Base-by-base conservation (phyloP, 2,329 filamentous ascomycete genomes). In the Mariannaea sp. region DNA sequence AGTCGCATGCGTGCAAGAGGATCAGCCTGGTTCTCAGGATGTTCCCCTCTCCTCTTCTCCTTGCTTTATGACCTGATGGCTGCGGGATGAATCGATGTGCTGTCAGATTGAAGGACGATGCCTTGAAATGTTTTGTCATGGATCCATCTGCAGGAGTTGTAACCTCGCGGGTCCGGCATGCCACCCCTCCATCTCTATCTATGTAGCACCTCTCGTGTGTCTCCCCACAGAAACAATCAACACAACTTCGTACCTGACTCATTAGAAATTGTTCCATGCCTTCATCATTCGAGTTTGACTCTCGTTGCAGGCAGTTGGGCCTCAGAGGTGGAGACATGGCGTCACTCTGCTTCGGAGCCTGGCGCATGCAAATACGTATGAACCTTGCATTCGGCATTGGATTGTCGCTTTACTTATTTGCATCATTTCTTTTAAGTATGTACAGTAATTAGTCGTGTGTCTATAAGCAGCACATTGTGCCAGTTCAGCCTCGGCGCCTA, bases 41-140 rank as follows among this genome's bases (percentile, higher is more conserved):
- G n/a, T n/a, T n/a, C n/a, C 35, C 42, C 26, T 26, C 51, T 51
- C 20, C 49, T 27, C 47, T 40, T 32, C 49, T 41, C 35, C 8
- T 38, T 16, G 33, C 29, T 35, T 27, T 16, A 38, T 53, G 49
- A 35, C 27, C 40, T n/a, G 39, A 22, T 32, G 13, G 49, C 47
- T 45, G 17, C 5, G 41, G 35, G 30, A 29, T 39, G 39, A 29
- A 30, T 45, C 42, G 60, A 65, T 65, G 62, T 56, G 62, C 59
- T 65, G 62, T 65, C 62, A 62, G 62, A n/a, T n/a, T n/a, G n/a
- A n/a, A n/a, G n/a, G 64, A 55, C 55, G 38, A 65, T 60, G 46
- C 50, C 35, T 26, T n/a, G n/a, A 16, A 44, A 44, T 42, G 40
- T 49, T 46, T 64, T 65, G 61, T 50, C 59, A 61, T 61, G 62